These are phyloP conservation scores for Coemansia sp. DNA, from an alignment of 192 early-diverging fungal species.

Conservation along the genomic window DNA sequence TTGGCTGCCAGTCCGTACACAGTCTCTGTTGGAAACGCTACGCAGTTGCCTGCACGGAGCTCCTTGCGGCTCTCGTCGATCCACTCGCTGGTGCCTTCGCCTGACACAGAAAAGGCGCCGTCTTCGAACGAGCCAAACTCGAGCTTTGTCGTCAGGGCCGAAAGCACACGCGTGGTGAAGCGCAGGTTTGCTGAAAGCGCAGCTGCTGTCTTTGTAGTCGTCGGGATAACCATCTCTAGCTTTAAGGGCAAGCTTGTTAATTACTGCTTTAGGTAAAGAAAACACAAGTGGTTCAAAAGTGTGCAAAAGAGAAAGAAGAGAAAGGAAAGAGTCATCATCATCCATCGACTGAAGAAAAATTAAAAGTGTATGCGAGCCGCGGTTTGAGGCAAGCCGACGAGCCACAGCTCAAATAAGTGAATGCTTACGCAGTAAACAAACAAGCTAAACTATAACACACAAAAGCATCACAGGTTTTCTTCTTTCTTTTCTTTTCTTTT, in stretches of 20 bases:
- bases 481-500: slow-evolving; percentile 2
- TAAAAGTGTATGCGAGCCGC: neutral
- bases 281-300: neutral
- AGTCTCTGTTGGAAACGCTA: slow-evolving; percentile 97
- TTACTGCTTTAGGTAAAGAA: neutral
- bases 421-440: slow-evolving; percentile 7
- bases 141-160: slow-evolving; percentile 12
- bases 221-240: slow-evolving; percentile 23
- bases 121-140: slow-evolving; percentile 33
- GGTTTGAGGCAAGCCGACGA: neutral
- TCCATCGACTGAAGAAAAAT: neutral
- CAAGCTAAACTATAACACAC: too few species aligned
- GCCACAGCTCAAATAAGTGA: neutral
- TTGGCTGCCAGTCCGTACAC: slow-evolving; percentile 97
- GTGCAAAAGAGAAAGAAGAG: neutral
- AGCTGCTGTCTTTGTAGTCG: slow-evolving; percentile 1
- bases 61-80: slow-evolving; percentile 57
- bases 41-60: slow-evolving; percentile 60
- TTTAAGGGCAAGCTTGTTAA: too few species aligned
- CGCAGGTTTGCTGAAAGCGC: neutral
- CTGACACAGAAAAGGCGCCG: slow-evolving; percentile 16
- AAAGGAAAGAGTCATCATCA: neutral
- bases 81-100: slow-evolving; percentile 22
- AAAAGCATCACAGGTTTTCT: neutral
- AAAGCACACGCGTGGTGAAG: slow-evolving; percentile 18